phyloP scores from a whole-genome alignment of 352 stramenopile species.

The Globisporangium irregulare region DNA sequence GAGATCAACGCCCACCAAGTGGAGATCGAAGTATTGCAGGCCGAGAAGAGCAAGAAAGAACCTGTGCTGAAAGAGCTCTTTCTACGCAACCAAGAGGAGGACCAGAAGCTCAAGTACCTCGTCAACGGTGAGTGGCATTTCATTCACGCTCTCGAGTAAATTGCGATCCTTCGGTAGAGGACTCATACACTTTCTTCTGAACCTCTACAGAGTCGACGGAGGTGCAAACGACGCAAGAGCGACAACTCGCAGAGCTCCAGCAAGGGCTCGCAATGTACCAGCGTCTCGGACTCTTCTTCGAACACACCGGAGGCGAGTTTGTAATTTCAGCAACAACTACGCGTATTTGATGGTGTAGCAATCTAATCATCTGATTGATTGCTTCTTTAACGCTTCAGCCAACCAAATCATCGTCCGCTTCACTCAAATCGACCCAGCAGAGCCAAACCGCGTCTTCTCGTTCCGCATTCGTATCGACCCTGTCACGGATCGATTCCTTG shows the following conservation, averaged over 20 bases:
- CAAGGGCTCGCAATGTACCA: slow-evolving; percentile 66
- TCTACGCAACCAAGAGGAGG: slow-evolving; percentile 49
- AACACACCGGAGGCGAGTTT: slow-evolving; percentile 48
- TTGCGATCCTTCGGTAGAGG: not conserved
- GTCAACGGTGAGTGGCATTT: slow-evolving; percentile 19
- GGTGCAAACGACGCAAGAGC: slow-evolving; percentile 36
- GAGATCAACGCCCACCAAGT: slow-evolving; percentile 50
- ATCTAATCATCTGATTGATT: slow-evolving; percentile 40
- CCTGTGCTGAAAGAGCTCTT: slow-evolving; percentile 52
- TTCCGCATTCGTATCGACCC: slow-evolving; percentile 71
- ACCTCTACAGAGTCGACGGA: slow-evolving; percentile 29
- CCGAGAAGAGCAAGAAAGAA: slow-evolving; percentile 14
- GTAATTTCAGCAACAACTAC: not conserved
- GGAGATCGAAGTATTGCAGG: slow-evolving; percentile 68
- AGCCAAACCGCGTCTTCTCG: slow-evolving; percentile 58
- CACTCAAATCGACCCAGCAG: slow-evolving; percentile 62
- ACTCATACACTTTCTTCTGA: not conserved
- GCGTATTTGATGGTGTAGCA: slow-evolving; percentile 21
- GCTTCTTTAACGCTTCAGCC: slow-evolving; percentile 22
- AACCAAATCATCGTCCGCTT: slow-evolving; percentile 67
- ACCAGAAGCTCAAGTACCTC: slow-evolving; percentile 50
- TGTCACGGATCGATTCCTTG: slow-evolving; percentile 55
- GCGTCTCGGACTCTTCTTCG: slow-evolving; percentile 64
- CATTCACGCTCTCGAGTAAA: not conserved
- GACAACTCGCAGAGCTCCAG: slow-evolving; percentile 60